phyloP scores from a whole-genome alignment of 2,329 filamentous ascomycete genomes.

The Hortaea sp. region DNA sequence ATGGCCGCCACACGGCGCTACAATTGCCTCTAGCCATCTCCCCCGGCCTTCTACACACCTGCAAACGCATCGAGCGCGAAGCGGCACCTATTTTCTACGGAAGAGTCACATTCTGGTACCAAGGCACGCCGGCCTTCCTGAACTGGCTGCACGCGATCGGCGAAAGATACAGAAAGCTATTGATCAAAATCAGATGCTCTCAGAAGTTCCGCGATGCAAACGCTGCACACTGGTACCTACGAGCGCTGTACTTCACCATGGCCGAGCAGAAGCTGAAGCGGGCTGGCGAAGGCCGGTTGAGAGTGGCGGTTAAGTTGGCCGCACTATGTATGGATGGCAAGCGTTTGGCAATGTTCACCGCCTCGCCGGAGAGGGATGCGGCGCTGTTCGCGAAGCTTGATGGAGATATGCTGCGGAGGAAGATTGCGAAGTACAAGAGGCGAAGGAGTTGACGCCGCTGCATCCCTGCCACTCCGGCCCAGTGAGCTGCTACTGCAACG shows the following conservation, averaged over 20 bases:
- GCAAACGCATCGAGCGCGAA: conserved; percentile 8
- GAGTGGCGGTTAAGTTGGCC: not conserved
- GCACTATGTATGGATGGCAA: not conserved
- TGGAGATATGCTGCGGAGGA: no score
- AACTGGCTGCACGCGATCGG: not conserved
- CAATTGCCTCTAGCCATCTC: not conserved
- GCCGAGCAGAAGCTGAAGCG: not conserved
- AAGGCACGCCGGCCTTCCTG: not conserved
- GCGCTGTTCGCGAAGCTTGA: no score
- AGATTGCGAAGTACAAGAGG: no score
- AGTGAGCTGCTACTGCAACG: no score
- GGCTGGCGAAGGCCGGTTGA: not conserved
- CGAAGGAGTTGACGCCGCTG: no score
- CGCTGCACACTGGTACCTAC: not conserved
- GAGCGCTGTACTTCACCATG: not conserved
- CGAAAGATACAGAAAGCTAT: not conserved
- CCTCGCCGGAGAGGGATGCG: no score
- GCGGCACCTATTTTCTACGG: conserved; percentile 6
- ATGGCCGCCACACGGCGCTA: not conserved
- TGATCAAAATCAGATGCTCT: not conserved
- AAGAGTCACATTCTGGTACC: conserved; percentile 1
- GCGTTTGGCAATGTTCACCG: not conserved
- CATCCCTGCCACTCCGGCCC: no score
- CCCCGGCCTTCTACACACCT: conserved; percentile 5
- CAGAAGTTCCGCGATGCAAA: not conserved